Conservation (phyloP, 805 yeast species). For the Myxozyma nipponensis region DNA sequence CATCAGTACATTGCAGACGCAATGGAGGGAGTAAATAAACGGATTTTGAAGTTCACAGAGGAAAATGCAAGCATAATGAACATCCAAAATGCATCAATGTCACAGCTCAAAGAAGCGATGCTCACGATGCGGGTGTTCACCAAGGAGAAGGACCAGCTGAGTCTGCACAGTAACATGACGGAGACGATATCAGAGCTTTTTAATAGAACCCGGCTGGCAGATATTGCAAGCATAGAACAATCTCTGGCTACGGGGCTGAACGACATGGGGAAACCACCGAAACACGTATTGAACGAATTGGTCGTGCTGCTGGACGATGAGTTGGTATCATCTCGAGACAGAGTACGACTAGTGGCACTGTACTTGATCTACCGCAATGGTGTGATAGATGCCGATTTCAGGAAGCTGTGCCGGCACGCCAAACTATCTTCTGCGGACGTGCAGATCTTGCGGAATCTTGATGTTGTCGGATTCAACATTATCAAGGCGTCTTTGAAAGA, state of each 20-base stretch:
- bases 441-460: conserved; percentile 55
- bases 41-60: conserved; percentile 59
- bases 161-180: conserved; percentile 20
- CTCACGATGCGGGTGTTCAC: conserved; percentile 50
- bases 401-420: conserved; percentile 60
- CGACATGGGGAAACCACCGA: conserved; percentile 58
- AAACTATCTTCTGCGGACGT: conserved; percentile 44
- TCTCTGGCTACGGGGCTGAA: conserved; percentile 68
- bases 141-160: conserved; percentile 40
- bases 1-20: conserved; percentile 75
- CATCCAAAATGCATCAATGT: conserved; percentile 8
- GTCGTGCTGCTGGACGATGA: conserved; percentile 47
- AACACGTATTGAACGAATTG: conserved; percentile 58
- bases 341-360: conserved; percentile 65
- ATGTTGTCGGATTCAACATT: conserved; percentile 55
- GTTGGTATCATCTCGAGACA: conserved; percentile 54
- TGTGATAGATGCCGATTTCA: conserved; percentile 64
- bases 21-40: conserved; percentile 54
- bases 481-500: conserved; percentile 43
- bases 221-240: conserved; percentile 82
- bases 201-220: conserved; percentile 44
- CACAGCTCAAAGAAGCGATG: conserved; percentile 50
- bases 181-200: conserved; percentile 15
- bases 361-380: conserved; percentile 84
- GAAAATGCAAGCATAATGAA: conserved; percentile 65